These are phyloP conservation scores for Enteropsectra breve DNA, from an alignment of 371 early-diverging fungal genomes.

Conservation along the genomic window DNA sequence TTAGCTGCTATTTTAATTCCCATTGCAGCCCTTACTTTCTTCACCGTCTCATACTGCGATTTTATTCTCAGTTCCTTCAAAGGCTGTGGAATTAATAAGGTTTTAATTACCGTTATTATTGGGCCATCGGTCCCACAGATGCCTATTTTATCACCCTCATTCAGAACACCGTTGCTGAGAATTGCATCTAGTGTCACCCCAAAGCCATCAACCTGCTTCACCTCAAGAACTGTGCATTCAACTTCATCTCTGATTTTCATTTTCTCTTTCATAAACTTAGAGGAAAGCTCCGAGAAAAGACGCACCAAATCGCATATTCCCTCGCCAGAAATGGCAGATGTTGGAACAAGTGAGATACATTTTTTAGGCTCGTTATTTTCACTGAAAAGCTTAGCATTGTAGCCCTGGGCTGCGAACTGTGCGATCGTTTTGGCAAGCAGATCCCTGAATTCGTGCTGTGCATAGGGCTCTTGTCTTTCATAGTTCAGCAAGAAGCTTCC, in stretches of 20 bases:
- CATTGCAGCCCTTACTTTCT: constrained; percentile 84
- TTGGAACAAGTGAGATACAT: constrained; percentile 92
- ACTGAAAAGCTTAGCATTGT: constrained; percentile 83
- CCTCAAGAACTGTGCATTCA: constrained; percentile 96
- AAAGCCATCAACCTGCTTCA: constrained; percentile 96
- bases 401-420: constrained; percentile 88
- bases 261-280: constrained; percentile 80
- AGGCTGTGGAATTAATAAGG: constrained; percentile 91
- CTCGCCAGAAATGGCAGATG: constrained; percentile 95
- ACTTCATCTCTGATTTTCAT: constrained; percentile 86
- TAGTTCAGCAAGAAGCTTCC: constrained; percentile 68
- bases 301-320: constrained; percentile 93
- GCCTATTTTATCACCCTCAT: constrained; percentile 90
- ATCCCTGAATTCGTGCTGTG: constrained; percentile 75
- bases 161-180: constrained; percentile 84
- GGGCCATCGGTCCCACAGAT: constrained; percentile 91
- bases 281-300: constrained; percentile 79
- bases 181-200: constrained; percentile 97
- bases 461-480: constrained; percentile 67
- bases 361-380: constrained; percentile 85
- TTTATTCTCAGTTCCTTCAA: constrained; percentile 86
- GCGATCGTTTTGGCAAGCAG: constrained; percentile 71
- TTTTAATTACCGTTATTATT: constrained; percentile 81
- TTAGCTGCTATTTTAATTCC: constrained; percentile 93
- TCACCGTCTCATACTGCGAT: constrained; percentile 76